Evolutionary conservation across 306 rosid genomes (phyloP).

Genomic region (Vigna angularis): DNA sequence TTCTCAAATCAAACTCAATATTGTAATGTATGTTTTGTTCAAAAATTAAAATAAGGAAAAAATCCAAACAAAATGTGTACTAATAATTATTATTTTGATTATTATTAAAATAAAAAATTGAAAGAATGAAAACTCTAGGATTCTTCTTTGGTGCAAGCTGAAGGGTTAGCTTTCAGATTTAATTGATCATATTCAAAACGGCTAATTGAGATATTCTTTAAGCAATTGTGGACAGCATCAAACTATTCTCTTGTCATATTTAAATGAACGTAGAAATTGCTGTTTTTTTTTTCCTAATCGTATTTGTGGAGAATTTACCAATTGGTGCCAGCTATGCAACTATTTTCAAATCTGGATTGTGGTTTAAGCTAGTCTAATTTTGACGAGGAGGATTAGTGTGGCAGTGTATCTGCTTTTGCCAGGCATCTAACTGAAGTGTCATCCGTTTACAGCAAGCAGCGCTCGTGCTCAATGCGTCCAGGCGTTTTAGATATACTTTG

Average conservation of each 20-base stretch:
- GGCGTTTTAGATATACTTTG: conserved; percentile 92
- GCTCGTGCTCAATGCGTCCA: conserved; percentile 91
- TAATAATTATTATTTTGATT: too few relatives aligned
- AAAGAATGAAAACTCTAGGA: conserved; percentile 1
- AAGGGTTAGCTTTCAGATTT: not conserved
- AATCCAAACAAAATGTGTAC: conserved; percentile 6
- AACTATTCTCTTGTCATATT: conserved; percentile 22
- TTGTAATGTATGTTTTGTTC: conserved; percentile 23
- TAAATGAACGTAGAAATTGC: not conserved
- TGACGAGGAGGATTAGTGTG: conserved; percentile 3
- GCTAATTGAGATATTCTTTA: not conserved
- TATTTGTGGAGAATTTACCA: conserved; percentile 10
- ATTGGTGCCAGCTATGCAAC: conserved; percentile 1
- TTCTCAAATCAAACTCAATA: conserved; percentile 11
- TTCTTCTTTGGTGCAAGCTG: not conserved
- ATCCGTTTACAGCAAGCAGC: conserved; percentile 88
- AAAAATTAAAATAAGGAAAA: not conserved
- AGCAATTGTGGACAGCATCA: not conserved
- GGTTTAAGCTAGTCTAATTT: conserved; percentile 29
- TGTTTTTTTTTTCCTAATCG: conserved; percentile 1
- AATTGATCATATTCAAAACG: conserved; percentile 27
- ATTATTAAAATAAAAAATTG: not conserved
- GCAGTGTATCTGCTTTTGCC: conserved; percentile 31
- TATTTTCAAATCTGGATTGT: conserved; percentile 6
- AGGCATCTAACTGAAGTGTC: conserved; percentile 46